A percentile compares a stretch with the other conserved stretches of the same genome.
phyloP scores from a whole-genome alignment of 371 early-diverging fungal species.

The Mortierella sp. region DNA sequence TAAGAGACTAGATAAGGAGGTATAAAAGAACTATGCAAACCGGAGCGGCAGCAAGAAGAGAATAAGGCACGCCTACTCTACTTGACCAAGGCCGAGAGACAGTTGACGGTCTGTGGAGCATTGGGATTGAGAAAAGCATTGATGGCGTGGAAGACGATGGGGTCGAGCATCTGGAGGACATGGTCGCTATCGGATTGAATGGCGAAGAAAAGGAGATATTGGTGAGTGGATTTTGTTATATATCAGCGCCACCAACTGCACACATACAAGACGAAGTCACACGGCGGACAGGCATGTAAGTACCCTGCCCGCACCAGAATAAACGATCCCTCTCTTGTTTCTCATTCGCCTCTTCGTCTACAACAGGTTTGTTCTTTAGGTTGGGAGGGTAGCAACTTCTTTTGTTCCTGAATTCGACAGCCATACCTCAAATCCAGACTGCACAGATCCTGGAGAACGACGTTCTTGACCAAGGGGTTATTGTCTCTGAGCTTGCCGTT shows the following conservation, averaged over 20 bases:
- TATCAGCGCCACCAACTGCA: too few relatives aligned
- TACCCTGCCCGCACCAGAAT: too few relatives aligned
- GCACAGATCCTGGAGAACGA: slow-evolving; percentile 45
- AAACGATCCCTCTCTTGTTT: too few relatives aligned
- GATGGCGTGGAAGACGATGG: slow-evolving; percentile 42
- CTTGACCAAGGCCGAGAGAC: slow-evolving; percentile 31
- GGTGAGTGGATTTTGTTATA: neutral
- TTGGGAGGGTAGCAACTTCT: too few relatives aligned
- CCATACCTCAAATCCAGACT: slow-evolving; percentile 9
- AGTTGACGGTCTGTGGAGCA: slow-evolving; percentile 48
- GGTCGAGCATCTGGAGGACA: slow-evolving; percentile 33
- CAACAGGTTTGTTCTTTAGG: neutral
- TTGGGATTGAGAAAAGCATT: slow-evolving; percentile 33
- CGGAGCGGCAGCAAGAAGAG: neutral
- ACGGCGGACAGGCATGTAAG: too few relatives aligned
- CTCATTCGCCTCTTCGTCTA: too few relatives aligned
- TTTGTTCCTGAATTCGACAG: neutral
- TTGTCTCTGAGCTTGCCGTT: slow-evolving; percentile 49
- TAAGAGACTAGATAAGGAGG: too few relatives aligned
- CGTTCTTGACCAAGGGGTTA: slow-evolving; percentile 31
- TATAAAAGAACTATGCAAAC: neutral
- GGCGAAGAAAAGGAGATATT: neutral
- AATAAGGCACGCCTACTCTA: neutral
- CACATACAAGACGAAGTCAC: too few relatives aligned
- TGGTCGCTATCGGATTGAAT: slow-evolving; percentile 17